phyloP scores from a whole-genome alignment of 129 eudicot genomes.

The Mikania micrantha region DNA sequence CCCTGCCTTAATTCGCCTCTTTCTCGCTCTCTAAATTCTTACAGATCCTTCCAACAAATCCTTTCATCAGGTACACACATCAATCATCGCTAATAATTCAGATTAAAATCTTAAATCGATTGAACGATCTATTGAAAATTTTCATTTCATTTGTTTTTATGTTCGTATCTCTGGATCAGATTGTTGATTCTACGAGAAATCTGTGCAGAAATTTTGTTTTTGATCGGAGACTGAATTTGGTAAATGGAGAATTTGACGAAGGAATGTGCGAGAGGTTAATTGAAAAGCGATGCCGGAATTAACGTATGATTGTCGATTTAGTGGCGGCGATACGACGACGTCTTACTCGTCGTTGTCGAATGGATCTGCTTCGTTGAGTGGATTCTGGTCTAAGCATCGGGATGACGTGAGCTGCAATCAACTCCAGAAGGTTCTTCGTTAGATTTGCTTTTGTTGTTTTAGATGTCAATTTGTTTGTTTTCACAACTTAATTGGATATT shows the following conservation, averaged over 20 bases:
- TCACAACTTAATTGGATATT: neutral
- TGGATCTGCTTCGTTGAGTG: constrained; percentile 52
- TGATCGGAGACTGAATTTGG: constrained; percentile 11
- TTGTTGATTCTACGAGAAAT: constrained; percentile 16
- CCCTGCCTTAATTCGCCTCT: constrained; percentile 31
- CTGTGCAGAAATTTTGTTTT: constrained; percentile 17
- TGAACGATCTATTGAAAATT: neutral
- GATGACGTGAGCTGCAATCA: constrained; percentile 66
- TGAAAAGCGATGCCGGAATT: constrained; percentile 66
- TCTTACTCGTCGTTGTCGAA: constrained; percentile 34
- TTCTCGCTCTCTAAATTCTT: constrained; percentile 25
- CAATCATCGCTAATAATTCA: neutral
- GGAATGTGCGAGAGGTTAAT: constrained; percentile 22
- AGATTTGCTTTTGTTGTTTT: neutral
- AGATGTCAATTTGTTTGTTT: constrained; percentile 6
- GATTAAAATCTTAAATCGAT: constrained; percentile 8
- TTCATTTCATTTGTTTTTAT: neutral
- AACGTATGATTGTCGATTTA: constrained; percentile 40
- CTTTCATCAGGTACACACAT: constrained; percentile 19
- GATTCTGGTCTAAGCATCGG: constrained; percentile 82
- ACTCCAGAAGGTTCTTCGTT: constrained; percentile 75
- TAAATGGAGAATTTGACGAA: constrained; percentile 18
- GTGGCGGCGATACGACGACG: constrained; percentile 32
- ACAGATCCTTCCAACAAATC: constrained; percentile 24
- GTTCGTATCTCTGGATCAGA: constrained; percentile 15